A percentile compares a stretch with the other conserved stretches of the same genome.
Conservation (phyloP, 495 filamentous ascomycete species). For the Achaetomiella virescens region DNA sequence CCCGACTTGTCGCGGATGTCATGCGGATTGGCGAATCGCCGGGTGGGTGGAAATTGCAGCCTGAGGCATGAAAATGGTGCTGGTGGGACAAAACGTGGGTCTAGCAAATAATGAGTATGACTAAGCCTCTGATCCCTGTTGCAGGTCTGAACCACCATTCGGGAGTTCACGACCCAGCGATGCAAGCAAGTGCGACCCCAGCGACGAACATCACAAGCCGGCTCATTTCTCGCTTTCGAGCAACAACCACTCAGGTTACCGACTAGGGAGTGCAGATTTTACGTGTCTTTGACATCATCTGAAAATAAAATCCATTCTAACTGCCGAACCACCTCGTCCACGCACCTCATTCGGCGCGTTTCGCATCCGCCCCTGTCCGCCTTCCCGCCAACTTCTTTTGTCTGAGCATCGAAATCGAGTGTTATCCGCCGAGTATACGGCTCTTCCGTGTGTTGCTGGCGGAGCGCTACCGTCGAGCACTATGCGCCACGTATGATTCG, state of each 20-base stretch:
- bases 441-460: neutral
- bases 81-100: too few relatives aligned
- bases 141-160: neutral
- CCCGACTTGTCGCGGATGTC: neutral
- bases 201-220: neutral
- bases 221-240: neutral
- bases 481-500: slow-evolving; percentile 22
- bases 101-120: neutral
- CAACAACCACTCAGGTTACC: neutral
- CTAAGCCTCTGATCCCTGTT: neutral
- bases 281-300: neutral
- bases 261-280: neutral
- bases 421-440: neutral
- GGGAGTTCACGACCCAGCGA: neutral
- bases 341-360: slow-evolving; percentile 8
- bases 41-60: slow-evolving; percentile 4
- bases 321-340: neutral
- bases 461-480: neutral
- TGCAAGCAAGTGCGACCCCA: neutral
- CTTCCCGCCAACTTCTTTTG: neutral
- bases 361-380: neutral
- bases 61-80: slow-evolving; percentile 13
- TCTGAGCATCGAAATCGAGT: slow-evolving; percentile 11
- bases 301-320: neutral
- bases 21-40: slow-evolving; percentile 18